These are phyloP conservation scores for Hypholoma fasciculare DNA, from an alignment of 768 basidiomycete genomes.

Conservation along the genomic window DNA sequence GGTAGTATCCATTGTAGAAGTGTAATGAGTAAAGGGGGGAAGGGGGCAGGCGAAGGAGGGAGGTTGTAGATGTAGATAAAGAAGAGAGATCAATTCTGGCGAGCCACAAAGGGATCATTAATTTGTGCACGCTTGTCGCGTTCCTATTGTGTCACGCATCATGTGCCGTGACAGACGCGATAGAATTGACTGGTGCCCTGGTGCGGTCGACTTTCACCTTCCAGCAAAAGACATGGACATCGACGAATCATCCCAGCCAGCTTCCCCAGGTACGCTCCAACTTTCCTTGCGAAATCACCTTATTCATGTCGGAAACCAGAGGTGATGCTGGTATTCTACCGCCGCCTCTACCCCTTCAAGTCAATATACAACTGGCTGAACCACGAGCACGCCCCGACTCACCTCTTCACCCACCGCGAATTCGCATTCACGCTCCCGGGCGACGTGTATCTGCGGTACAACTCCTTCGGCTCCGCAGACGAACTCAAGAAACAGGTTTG, in stretches of 20 bases:
- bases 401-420: slow-evolving; percentile 90
- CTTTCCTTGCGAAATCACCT: neutral
- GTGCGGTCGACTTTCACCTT: neutral
- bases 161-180: slow-evolving; percentile 22
- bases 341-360: slow-evolving; percentile 91
- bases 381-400: slow-evolving; percentile 78
- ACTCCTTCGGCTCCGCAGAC: slow-evolving; percentile 82
- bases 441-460: slow-evolving; percentile 93
- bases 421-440: slow-evolving; percentile 92
- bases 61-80: no score
- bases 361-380: slow-evolving; percentile 95
- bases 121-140: no score
- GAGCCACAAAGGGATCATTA: no score
- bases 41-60: no score
- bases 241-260: slow-evolving; percentile 1
- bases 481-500: slow-evolving; percentile 92
- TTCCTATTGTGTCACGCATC: neutral
- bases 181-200: neutral
- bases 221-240: slow-evolving; percentile 1
- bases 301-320: slow-evolving; percentile 23
- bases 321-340: slow-evolving; percentile 73
- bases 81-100: no score
- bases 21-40: no score
- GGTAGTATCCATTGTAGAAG: no score
- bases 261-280: slow-evolving; percentile 21